Base-by-base conservation (phyloP, 768 basidiomycete species). In the Agrocybe pediades region DNA sequence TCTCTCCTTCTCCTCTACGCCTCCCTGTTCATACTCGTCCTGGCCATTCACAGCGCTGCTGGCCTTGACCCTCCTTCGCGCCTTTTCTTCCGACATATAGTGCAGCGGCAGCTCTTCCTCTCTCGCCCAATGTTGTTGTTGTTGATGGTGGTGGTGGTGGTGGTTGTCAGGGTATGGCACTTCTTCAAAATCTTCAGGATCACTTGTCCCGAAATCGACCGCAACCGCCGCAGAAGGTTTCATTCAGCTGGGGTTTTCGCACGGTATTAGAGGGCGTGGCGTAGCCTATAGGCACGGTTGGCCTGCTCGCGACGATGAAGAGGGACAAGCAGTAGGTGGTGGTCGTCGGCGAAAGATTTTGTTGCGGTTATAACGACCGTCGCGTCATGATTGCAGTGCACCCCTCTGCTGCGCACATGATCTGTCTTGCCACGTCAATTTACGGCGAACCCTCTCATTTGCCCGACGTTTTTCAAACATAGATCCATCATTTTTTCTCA, bases 181-280 rank as follows among this genome's bases (percentile, higher is more conserved):
- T 65, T 90, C 79, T 70, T 90, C 87, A 69, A 88, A 90, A 60
- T 90, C 88, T 60, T 80, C 78, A 59, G 77, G 74, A 59, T 75
- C 72, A 55, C 79, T 76, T 56, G 81, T 72, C 66, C 84, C 86
- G 70, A 92, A 81, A 67, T 89, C 84, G 58, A 92, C 78, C 64
- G 85, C 78, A 60, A 90, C 77, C 67, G n/a, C n/a, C n/a, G 87
- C 83, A 64, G 82, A 61, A 52, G 84, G 83, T 73, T 74, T 77
- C 68, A 72, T 77, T 43, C 76, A 69, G 65, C 60, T 59, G 51
- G 51, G 29, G 51, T 57, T 41, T 25, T 30, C 50, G 51, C 39
- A 40, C 41, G 36, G 25, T 33, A 41, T n/a, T n/a, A n/a, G n/a
- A n/a, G n/a, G n/a, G n/a, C n/a, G n/a, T n/a, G n/a, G n/a, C n/a